Conservation (phyloP, 768 basidiomycete genomes). For the Melanogaster broomeanus region DNA sequence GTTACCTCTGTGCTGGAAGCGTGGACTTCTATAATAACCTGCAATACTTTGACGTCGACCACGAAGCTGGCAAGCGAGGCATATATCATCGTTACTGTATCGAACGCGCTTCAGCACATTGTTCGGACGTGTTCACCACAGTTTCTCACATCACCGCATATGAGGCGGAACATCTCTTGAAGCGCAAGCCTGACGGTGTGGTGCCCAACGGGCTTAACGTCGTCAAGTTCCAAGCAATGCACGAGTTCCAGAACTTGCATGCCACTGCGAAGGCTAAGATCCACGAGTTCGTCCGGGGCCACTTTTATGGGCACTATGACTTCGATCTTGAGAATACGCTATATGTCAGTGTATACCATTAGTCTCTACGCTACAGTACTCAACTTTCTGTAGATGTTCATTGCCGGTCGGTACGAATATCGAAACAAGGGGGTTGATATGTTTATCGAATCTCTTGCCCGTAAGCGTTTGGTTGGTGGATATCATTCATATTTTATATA, state of each 20-base stretch:
- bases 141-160: slow-evolving; percentile 98
- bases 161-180: slow-evolving; percentile 93
- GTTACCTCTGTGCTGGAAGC: slow-evolving; percentile 96
- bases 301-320: slow-evolving; percentile 97
- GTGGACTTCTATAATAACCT: slow-evolving; percentile 99
- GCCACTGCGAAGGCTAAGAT: slow-evolving; percentile 95
- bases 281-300: slow-evolving; percentile 95
- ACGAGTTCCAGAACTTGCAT: slow-evolving; percentile 98
- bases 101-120: slow-evolving; percentile 92
- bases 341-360: slow-evolving; percentile 52
- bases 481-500: not conserved
- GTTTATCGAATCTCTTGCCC: slow-evolving; percentile 97
- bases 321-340: slow-evolving; percentile 93
- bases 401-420: slow-evolving; percentile 98
- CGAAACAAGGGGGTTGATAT: slow-evolving; percentile 99
- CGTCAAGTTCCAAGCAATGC: slow-evolving; percentile 98
- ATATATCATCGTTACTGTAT: slow-evolving; percentile 99
- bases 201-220: slow-evolving; percentile 98
- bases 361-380: slow-evolving; percentile 4
- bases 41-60: slow-evolving; percentile 99
- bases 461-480: slow-evolving; percentile 42
- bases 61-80: slow-evolving; percentile 98
- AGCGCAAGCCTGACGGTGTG: slow-evolving; percentile 96
- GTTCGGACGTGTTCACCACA: slow-evolving; percentile 98
- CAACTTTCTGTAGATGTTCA: slow-evolving; percentile 74